These are phyloP conservation scores for Plantago elongata DNA, from an alignment of 257 asterid genomes.

Conservation along the genomic window DNA sequence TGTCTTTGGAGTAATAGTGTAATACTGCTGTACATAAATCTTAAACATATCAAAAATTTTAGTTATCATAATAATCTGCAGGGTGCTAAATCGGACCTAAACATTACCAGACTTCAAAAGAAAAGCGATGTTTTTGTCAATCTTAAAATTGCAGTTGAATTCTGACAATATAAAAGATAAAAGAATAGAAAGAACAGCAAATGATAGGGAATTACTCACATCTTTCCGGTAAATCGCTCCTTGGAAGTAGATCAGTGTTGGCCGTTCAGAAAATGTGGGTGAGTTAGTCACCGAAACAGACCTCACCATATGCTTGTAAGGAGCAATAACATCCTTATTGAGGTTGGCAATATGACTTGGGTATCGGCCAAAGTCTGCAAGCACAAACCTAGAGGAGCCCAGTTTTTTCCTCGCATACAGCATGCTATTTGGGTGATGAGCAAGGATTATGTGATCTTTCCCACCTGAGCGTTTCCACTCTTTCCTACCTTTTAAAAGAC, in stretches of 20 bases:
- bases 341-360: conserved; percentile 50
- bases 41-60: too few relatives aligned
- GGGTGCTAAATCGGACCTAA: too few relatives aligned
- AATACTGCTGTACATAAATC: too few relatives aligned
- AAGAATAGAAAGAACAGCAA: not conserved
- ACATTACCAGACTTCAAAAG: too few relatives aligned
- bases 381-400: conserved; percentile 60
- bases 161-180: too few relatives aligned
- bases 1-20: too few relatives aligned
- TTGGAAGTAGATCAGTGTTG: conserved; percentile 55
- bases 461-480: conserved; percentile 64
- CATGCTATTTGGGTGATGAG: conserved; percentile 86
- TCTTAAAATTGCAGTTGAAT: too few relatives aligned
- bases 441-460: conserved; percentile 64
- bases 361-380: conserved; percentile 79
- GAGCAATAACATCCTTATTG: conserved; percentile 77
- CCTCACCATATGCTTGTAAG: conserved; percentile 81
- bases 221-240: conserved; percentile 84
- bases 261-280: conserved; percentile 40
- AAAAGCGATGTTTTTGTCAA: too few relatives aligned
- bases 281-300: conserved; percentile 34
- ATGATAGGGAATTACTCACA: conserved; percentile 40
- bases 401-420: conserved; percentile 51
- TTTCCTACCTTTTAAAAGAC: conserved; percentile 38
- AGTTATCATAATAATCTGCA: too few relatives aligned